Evolutionary conservation across 495 filamentous ascomycete species (phyloP).

Genomic region (Penicillium ochrochloron): DNA sequence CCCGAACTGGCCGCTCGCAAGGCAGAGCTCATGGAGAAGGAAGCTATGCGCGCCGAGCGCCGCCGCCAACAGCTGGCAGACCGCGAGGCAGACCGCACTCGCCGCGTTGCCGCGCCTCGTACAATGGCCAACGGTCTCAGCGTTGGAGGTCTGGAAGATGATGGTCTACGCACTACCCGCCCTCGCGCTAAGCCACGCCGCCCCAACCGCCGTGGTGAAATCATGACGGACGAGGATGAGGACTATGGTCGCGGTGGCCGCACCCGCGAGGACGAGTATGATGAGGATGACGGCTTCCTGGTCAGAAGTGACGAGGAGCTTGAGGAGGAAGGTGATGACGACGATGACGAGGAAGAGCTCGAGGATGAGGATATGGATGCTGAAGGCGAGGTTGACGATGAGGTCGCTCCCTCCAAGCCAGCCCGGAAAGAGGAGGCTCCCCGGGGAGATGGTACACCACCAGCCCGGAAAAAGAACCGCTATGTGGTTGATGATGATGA

Average conservation of each 20-base stretch:
- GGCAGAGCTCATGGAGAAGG: conserved; percentile 75
- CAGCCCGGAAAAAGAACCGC: conserved; percentile 50
- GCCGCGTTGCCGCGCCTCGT: conserved; percentile 51
- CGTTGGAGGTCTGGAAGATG: conserved; percentile 75
- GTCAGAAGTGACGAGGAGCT: conserved; percentile 75
- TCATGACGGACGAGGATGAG: conserved; percentile 59
- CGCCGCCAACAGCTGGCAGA: conserved; percentile 70
- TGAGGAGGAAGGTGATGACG: conserved; percentile 60
- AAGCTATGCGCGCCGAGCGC: conserved; percentile 68
- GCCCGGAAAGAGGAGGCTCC: conserved; percentile 31
- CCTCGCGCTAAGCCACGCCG: conserved; percentile 49
- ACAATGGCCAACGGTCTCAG: conserved; percentile 64
- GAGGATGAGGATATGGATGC: conserved; percentile 62
- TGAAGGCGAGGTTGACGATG: conserved; percentile 59
- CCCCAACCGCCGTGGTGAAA: conserved; percentile 55
- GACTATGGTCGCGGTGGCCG: conserved; percentile 68
- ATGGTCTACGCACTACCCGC: conserved; percentile 50
- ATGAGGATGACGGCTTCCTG: conserved; percentile 78
- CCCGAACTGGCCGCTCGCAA: conserved; percentile 78
- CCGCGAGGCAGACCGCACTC: conserved; percentile 63
- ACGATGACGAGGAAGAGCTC: conserved; percentile 67
- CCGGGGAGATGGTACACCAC: conserved; percentile 38
- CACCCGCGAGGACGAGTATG: conserved; percentile 79
- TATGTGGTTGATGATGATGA: conserved; percentile 54
- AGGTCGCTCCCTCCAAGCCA: conserved; percentile 35